A percentile compares a stretch with the other conserved stretches of the same genome.
phyloP scores from a whole-genome alignment of 176 grass and related monocot species.

The Carex pumila region DNA sequence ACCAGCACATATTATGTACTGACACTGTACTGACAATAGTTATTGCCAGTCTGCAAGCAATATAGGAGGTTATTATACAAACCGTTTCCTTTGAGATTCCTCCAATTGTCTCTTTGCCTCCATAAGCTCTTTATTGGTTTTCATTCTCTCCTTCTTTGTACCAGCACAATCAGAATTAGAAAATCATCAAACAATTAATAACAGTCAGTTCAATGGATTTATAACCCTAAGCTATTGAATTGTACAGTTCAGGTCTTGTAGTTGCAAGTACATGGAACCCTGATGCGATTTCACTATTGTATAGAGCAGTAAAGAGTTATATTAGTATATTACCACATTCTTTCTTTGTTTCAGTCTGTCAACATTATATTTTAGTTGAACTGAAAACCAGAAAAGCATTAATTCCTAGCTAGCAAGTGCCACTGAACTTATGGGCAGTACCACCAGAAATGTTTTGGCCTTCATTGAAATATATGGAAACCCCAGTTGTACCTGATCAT shows the following conservation, averaged over 20 bases:
- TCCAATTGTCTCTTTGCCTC: constrained; percentile 61
- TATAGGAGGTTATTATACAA: constrained; percentile 20
- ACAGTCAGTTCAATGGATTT: background rate
- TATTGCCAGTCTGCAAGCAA: background rate
- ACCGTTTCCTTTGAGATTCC: constrained; percentile 81
- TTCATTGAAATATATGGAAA: background rate
- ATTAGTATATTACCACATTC: background rate
- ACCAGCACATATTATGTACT: background rate
- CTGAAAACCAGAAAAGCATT: background rate
- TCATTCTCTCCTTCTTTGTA: constrained; percentile 53
- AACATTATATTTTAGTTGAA: background rate
- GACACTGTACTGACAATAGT: background rate
- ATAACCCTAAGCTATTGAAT: background rate
- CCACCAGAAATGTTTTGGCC: background rate
- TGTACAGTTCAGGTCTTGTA: background rate
- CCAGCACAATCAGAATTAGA: constrained; percentile 16
- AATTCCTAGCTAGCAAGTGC: background rate
- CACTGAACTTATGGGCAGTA: background rate
- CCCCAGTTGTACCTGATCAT: constrained; percentile 44
- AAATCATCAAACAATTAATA: background rate
- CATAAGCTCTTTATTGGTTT: constrained; percentile 50
- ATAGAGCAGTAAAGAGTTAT: background rate
- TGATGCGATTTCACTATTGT: background rate
- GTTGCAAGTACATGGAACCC: background rate
- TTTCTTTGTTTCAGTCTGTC: background rate